Evolutionary conservation across 2,329 filamentous ascomycete species (phyloP).

Genomic region (Paecilomyces formosus): DNA sequence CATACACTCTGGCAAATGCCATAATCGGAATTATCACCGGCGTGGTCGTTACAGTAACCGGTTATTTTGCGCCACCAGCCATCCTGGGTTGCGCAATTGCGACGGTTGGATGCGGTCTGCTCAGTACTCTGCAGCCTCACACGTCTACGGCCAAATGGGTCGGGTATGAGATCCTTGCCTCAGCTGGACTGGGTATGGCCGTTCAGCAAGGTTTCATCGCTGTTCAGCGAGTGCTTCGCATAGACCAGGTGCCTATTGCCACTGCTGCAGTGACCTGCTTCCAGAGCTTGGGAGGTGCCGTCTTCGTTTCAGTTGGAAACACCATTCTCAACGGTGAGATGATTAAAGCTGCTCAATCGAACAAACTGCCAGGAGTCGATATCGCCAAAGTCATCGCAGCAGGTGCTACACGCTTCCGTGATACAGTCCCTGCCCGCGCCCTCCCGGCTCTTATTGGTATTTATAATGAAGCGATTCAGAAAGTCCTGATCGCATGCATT

Average conservation of each 20-base stretch:
- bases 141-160: conserved; percentile 15
- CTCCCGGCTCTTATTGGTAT: conserved; percentile 5
- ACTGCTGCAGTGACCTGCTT: conserved; percentile 10
- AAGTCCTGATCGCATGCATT: conserved; percentile 9
- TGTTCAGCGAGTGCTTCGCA: conserved; percentile 10
- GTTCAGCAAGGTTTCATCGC: conserved; percentile 12
- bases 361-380: conserved; percentile 7
- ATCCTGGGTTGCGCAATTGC: conserved; percentile 13
- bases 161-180: conserved; percentile 17
- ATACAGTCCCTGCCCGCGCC: conserved; percentile 3
- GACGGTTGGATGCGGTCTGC: conserved; percentile 17
- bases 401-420: conserved; percentile 10
- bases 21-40: conserved; percentile 9
- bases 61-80: conserved; percentile 18
- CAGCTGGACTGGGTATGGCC: conserved; percentile 15
- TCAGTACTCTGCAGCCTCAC: conserved; percentile 12
- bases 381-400: conserved; percentile 6
- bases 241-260: conserved; percentile 11
- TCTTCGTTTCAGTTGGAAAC: conserved; percentile 15
- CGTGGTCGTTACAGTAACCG: conserved; percentile 10
- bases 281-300: conserved; percentile 13
- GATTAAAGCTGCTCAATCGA: conserved; percentile 2
- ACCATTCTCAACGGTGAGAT: conserved; percentile 12
- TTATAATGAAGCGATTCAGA: conserved; percentile 11
- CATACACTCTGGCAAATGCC: conserved; percentile 3